phyloP scores from a whole-genome alignment of 2,329 filamentous ascomycete genomes.

The Trichoderma pleuroti region DNA sequence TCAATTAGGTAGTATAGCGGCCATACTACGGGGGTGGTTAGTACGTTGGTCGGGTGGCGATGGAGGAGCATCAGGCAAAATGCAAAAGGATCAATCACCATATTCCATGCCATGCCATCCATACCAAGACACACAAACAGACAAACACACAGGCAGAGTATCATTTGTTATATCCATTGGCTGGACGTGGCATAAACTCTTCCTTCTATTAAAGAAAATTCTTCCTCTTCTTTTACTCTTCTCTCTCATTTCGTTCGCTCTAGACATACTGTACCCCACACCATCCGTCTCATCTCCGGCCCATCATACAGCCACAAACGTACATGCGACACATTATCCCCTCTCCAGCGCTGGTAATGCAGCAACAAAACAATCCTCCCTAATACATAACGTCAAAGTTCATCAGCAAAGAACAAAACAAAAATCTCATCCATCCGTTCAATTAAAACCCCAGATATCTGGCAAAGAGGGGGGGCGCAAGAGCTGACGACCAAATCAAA shows the following conservation, averaged over 20 bases:
- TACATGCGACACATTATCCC: neutral
- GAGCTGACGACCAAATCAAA: neutral
- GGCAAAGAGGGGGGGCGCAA: neutral
- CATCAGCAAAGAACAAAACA: neutral
- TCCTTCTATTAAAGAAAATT: neutral
- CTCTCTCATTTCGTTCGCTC: neutral
- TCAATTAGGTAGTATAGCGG: too few species aligned
- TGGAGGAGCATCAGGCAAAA: neutral
- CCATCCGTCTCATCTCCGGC: neutral
- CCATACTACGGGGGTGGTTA: neutral
- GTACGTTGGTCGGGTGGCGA: neutral
- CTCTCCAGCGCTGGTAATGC: neutral
- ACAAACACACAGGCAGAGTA: neutral
- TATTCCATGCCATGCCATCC: neutral
- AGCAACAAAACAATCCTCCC: neutral
- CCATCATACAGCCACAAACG: neutral
- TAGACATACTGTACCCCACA: neutral
- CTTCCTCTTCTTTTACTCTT: neutral
- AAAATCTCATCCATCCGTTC: neutral
- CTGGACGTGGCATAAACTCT: neutral
- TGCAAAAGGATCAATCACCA: neutral
- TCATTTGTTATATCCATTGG: neutral
- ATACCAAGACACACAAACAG: neutral
- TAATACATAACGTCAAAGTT: neutral
- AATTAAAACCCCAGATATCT: neutral